Percentiles rank a stretch among this genome's conserved stretches.
These are phyloP conservation scores for Citropsis articulata DNA, from an alignment of 345 rosid genomes.

Conservation along the genomic window DNA sequence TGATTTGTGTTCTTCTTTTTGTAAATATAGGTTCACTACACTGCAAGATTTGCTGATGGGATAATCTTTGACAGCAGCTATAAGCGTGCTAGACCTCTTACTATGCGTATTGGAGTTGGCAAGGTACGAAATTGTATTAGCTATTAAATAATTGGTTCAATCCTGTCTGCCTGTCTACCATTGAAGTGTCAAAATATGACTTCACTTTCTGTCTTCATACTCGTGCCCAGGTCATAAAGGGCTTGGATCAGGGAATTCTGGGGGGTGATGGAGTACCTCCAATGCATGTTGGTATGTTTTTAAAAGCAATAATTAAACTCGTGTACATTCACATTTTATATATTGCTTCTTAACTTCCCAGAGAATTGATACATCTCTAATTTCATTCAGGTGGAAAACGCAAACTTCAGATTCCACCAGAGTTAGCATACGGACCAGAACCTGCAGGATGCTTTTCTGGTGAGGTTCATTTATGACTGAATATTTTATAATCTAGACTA, in stretches of 20 bases:
- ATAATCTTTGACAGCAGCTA: constrained; percentile 90
- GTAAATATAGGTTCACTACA: constrained; percentile 62
- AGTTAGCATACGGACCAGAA: constrained; percentile 91
- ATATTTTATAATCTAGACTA: background rate
- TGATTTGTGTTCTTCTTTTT: background rate
- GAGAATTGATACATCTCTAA: background rate
- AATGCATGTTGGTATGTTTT: constrained; percentile 67
- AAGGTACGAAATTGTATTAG: constrained; percentile 42
- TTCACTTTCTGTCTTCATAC: background rate
- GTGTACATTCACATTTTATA: background rate
- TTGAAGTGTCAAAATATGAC: background rate
- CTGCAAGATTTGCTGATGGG: constrained; percentile 92
- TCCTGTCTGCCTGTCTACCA: background rate
- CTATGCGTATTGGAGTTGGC: constrained; percentile 93
- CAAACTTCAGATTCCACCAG: constrained; percentile 84
- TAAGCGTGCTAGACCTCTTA: constrained; percentile 87
- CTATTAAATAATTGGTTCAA: background rate
- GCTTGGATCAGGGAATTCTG: constrained; percentile 88
- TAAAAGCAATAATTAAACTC: background rate
- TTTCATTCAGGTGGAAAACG: constrained; percentile 68
- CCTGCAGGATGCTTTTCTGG: constrained; percentile 98
- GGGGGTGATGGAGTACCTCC: constrained; percentile 96
- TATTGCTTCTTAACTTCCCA: background rate
- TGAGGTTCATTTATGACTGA: constrained; percentile 19
- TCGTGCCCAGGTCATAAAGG: constrained; percentile 63